A percentile compares a stretch with the other conserved stretches of the same genome.
phyloP scores from a whole-genome alignment of 352 stramenopile genomes.

The Pythium volutum region DNA sequence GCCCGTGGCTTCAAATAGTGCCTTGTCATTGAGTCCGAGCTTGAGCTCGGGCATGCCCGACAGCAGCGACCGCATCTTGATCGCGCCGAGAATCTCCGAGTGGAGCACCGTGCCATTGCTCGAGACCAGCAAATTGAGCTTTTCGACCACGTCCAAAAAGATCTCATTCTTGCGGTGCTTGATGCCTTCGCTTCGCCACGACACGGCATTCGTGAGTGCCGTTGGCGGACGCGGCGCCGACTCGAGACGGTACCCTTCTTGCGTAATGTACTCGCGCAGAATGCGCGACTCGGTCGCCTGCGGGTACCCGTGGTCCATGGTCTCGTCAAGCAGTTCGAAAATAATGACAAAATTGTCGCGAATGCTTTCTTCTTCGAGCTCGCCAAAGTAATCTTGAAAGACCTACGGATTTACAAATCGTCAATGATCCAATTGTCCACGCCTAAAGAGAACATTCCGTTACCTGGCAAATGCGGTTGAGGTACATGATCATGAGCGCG shows the following conservation, averaged over 20 bases:
- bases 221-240: conserved; percentile 91
- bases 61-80: conserved; percentile 99
- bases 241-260: conserved; percentile 95
- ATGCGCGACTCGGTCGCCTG: conserved; percentile 92
- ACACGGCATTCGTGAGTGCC: conserved; percentile 98
- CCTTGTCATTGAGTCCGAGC: conserved; percentile 99
- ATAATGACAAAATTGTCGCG: conserved; percentile 99
- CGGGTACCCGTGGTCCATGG: conserved; percentile 99
- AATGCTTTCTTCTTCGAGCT: conserved; percentile 99
- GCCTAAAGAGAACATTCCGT: background rate
- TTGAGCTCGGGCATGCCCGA: conserved; percentile 99
- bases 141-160: conserved; percentile 99
- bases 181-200: conserved; percentile 98
- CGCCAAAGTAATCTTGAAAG: conserved; percentile 99
- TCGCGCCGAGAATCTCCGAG: conserved; percentile 97
- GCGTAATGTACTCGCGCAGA: conserved; percentile 95
- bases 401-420: conserved; percentile 75
- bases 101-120: conserved; percentile 98
- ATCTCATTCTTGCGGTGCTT: conserved; percentile 99
- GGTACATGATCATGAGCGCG: conserved; percentile 93
- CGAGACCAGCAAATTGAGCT: conserved; percentile 95
- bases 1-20: conserved; percentile 98
- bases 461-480: conserved; percentile 87
- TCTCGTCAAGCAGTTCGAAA: conserved; percentile 99
- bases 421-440: too few relatives aligned